Percentiles rank a stretch among this genome's conserved stretches.
Evolutionary conservation across 2,329 filamentous ascomycete genomes (phyloP).

Genomic region (Pseudogymnoascus sp.): DNA sequence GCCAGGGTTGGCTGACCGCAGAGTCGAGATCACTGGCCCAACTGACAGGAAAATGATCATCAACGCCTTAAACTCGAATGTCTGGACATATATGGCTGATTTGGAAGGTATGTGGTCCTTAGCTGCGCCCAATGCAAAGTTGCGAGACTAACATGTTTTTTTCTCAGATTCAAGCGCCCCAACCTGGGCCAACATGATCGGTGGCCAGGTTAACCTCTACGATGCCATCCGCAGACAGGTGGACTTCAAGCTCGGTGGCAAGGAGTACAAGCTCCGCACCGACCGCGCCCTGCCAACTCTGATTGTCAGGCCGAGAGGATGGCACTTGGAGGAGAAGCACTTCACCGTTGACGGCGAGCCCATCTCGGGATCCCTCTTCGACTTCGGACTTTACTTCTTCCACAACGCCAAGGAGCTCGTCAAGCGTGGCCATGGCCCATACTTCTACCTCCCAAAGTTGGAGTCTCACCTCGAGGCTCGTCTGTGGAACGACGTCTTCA

Average conservation of each 20-base stretch:
- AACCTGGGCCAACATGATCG: conserved; percentile 99
- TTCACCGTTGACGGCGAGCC: conserved; percentile 91
- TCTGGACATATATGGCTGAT: conserved; percentile 99
- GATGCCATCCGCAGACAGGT: conserved; percentile 89
- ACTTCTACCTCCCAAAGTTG: conserved; percentile 98
- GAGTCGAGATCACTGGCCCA: conserved; percentile 94
- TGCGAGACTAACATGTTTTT: not conserved
- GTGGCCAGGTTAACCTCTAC: conserved; percentile 94
- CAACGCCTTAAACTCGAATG: conserved; percentile 89
- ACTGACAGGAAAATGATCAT: conserved; percentile 99
- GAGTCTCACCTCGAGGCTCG: conserved; percentile 94
- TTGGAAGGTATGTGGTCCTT: conserved; percentile 66
- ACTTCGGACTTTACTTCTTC: conserved; percentile 99
- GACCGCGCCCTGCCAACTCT: conserved; percentile 82
- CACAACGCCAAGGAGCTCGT: conserved; percentile 90
- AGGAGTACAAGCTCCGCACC: conserved; percentile 95
- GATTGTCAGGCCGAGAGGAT: conserved; percentile 89
- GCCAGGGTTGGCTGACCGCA: conserved; percentile 83
- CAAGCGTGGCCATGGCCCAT: conserved; percentile 76
- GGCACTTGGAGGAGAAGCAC: conserved; percentile 98
- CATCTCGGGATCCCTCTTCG: conserved; percentile 86
- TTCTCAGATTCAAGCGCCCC: conserved; percentile 78
- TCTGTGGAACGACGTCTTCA: conserved; percentile 98
- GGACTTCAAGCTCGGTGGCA: conserved; percentile 90
- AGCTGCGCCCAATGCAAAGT: not conserved